Evolutionary conservation across 129 eudicot species (phyloP).

Genomic region (Saposhnikovia divaricata): DNA sequence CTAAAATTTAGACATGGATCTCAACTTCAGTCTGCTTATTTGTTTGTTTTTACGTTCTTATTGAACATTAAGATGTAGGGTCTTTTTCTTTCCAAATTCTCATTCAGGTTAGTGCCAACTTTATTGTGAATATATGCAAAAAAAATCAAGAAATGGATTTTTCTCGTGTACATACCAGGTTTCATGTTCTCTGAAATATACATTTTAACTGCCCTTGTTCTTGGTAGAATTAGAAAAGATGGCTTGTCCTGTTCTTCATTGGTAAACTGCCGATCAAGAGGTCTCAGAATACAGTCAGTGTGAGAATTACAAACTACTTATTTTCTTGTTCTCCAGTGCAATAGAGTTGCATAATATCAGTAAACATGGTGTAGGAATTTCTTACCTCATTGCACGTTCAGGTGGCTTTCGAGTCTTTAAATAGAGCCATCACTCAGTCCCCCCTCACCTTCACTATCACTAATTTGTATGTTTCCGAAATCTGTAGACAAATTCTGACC

Average conservation of each 20-base stretch:
- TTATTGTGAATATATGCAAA: not conserved
- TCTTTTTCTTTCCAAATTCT: slow-evolving; percentile 19
- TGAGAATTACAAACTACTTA: too few relatives aligned
- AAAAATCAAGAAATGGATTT: not conserved
- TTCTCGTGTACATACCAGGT: not conserved
- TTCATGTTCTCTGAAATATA: not conserved
- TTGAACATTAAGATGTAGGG: not conserved
- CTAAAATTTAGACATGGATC: too few relatives aligned
- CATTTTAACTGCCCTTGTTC: not conserved
- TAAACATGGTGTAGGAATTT: not conserved
- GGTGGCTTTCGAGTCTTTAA: slow-evolving; percentile 42
- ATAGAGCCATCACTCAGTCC: slow-evolving; percentile 35
- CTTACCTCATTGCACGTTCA: slow-evolving; percentile 36
- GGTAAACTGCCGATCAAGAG: slow-evolving; percentile 75
- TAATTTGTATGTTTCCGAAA: slow-evolving; percentile 14
- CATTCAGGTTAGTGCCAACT: slow-evolving; percentile 53
- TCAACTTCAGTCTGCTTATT: not conserved
- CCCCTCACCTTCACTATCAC: slow-evolving; percentile 32
- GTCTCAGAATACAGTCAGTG: slow-evolving; percentile 87
- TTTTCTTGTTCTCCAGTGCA: too few relatives aligned
- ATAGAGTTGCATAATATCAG: not conserved
- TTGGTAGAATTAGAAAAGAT: slow-evolving; percentile 42
- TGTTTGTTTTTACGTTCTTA: not conserved
- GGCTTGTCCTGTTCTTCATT: slow-evolving; percentile 29
- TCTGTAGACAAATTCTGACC: slow-evolving; percentile 15